A percentile compares a stretch with the other conserved stretches of the same genome.
Evolutionary conservation across 306 rosid genomes (phyloP).

Genomic region (Vigna trinervia): DNA sequence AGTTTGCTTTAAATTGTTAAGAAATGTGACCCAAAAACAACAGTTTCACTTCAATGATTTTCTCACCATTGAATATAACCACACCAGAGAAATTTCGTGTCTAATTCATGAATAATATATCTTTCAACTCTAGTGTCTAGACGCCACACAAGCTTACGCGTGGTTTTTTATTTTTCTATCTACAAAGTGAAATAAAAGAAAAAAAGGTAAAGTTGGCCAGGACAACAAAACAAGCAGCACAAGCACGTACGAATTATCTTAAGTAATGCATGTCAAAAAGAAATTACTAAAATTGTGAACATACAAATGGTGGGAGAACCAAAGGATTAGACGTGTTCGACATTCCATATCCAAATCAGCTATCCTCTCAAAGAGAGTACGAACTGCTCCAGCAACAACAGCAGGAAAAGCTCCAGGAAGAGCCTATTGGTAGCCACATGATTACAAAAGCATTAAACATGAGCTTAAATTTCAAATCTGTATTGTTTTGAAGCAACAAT

Average conservation of each 20-base stretch:
- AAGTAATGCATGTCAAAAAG: conserved; percentile 18
- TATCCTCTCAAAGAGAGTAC: conserved; percentile 91
- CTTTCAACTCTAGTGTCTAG: background rate
- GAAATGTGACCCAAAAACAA: background rate
- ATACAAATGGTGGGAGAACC: conserved; percentile 99
- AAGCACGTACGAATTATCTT: conserved; percentile 17
- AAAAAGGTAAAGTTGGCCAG: background rate
- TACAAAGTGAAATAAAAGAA: background rate
- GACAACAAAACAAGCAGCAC: background rate
- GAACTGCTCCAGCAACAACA: conserved; percentile 97
- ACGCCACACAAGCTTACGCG: background rate
- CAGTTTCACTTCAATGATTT: conserved; percentile 34
- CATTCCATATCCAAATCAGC: conserved; percentile 98
- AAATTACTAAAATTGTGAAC: conserved; percentile 45
- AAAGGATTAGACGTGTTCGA: conserved; percentile 90
- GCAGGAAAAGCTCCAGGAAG: conserved; percentile 99
- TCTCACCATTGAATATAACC: conserved; percentile 9
- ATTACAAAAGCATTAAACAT: conserved; percentile 43
- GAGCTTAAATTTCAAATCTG: background rate
- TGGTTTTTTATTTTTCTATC: background rate
- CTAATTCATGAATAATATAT: conserved; percentile 17
- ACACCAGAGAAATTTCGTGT: conserved; percentile 21
- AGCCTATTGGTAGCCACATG: conserved; percentile 64
- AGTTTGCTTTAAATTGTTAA: background rate
- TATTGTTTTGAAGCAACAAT: conserved; percentile 5